These are phyloP conservation scores for Cymbidium sinense DNA, from an alignment of 106 monocot species.

Conservation along the genomic window DNA sequence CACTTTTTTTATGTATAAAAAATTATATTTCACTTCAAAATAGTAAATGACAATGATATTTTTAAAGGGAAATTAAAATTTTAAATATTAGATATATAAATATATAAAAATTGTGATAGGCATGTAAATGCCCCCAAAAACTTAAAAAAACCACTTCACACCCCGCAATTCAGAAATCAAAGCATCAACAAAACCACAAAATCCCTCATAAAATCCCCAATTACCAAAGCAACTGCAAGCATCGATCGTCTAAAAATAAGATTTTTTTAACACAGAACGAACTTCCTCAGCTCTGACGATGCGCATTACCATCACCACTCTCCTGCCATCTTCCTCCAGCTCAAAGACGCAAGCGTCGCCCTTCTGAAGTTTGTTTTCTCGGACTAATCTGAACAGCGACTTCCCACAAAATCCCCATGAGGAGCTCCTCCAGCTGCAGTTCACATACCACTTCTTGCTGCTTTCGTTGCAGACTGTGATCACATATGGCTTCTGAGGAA, in stretches of 20 bases:
- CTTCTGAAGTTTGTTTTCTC: not conserved
- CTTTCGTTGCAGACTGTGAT: not conserved
- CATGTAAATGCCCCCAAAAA: too few relatives aligned
- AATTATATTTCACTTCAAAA: too few relatives aligned
- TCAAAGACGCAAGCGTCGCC: not conserved
- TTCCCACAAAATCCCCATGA: not conserved
- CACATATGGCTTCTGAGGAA: not conserved
- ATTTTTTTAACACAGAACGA: not conserved
- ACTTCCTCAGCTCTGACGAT: not conserved
- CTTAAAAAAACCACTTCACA: too few relatives aligned
- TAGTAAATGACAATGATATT: too few relatives aligned
- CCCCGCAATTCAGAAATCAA: not conserved
- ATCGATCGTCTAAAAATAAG: not conserved
- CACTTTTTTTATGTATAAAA: too few relatives aligned
- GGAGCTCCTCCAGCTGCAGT: not conserved
- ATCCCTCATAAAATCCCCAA: not conserved
- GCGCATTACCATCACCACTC: not conserved
- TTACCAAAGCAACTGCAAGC: not conserved
- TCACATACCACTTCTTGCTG: not conserved
- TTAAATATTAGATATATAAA: too few relatives aligned
- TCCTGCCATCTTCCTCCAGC: not conserved
- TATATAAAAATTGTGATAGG: too few relatives aligned
- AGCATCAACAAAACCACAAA: not conserved
- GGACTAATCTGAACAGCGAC: not conserved
- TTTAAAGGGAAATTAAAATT: too few relatives aligned